Evolutionary conservation across 768 basidiomycete species (phyloP).

Genomic region (Collybia sp.): DNA sequence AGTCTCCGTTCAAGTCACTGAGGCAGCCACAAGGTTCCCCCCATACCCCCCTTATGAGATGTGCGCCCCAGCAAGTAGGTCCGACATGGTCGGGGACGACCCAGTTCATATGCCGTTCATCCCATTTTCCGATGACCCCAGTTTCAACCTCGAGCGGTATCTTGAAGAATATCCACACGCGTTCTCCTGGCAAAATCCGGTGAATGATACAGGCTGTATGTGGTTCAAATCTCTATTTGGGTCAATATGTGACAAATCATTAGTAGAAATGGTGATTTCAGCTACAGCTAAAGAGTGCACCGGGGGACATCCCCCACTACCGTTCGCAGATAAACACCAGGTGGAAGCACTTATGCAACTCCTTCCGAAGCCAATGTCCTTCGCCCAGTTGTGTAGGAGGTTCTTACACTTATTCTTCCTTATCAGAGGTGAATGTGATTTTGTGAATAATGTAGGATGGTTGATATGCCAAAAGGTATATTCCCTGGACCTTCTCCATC

Average conservation of each 20-base stretch:
- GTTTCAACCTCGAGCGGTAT: constrained; percentile 39
- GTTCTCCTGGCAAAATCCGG: constrained; percentile 45
- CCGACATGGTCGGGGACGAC: constrained; percentile 54
- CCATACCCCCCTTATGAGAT: constrained; percentile 46
- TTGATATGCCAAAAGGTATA: constrained; percentile 19
- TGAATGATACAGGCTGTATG: constrained; percentile 32
- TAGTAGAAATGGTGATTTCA: constrained; percentile 46
- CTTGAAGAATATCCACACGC: constrained; percentile 29
- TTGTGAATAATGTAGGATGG: constrained; percentile 20
- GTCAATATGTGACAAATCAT: background rate
- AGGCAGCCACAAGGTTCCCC: constrained; percentile 9
- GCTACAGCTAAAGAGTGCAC: constrained; percentile 44
- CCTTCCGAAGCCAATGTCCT: constrained; percentile 19
- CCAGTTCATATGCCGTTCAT: constrained; percentile 52
- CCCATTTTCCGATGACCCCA: constrained; percentile 57
- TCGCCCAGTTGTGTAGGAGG: constrained; percentile 13
- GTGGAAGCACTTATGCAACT: constrained; percentile 43
- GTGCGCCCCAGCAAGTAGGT: constrained; percentile 46
- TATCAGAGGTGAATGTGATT: constrained; percentile 10
- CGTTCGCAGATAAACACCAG: constrained; percentile 43
- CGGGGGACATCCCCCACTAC: constrained; percentile 24
- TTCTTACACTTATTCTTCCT: constrained; percentile 22
- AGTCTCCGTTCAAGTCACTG: no score
- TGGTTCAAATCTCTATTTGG: background rate
- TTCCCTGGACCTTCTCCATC: constrained; percentile 4